A percentile compares a stretch with the other conserved stretches of the same genome.
These are phyloP conservation scores for Talaromyces sp. DNA, from an alignment of 2,329 filamentous ascomycete genomes.

Conservation along the genomic window DNA sequence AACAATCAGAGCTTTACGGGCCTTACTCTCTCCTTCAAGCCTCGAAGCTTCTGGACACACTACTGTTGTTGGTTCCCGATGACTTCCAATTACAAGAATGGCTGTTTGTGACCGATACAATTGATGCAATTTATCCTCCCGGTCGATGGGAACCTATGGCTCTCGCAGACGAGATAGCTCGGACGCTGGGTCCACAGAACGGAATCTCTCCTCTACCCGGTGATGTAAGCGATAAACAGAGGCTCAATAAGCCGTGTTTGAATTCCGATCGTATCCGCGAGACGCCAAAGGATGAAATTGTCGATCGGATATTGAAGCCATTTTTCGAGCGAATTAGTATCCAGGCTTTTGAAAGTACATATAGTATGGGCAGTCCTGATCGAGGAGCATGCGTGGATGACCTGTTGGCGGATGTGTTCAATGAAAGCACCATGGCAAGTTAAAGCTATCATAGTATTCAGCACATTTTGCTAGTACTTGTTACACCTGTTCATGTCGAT, in stretches of 20 bases:
- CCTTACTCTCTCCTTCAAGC: constrained; percentile 78
- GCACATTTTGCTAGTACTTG: not conserved
- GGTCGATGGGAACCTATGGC: constrained; percentile 66
- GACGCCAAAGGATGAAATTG: constrained; percentile 58
- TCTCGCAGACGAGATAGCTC: constrained; percentile 78
- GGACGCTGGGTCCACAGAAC: constrained; percentile 61
- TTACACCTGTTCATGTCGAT: not conserved
- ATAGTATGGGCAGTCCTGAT: constrained; percentile 73
- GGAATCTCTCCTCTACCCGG: constrained; percentile 25
- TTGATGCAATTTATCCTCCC: constrained; percentile 88
- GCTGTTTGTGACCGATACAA: constrained; percentile 95
- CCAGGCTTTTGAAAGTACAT: constrained; percentile 86
- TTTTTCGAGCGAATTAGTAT: constrained; percentile 94
- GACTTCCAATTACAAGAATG: constrained; percentile 98
- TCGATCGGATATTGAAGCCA: constrained; percentile 74
- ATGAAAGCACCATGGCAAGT: constrained; percentile 61
- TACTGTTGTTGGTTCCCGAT: constrained; percentile 83
- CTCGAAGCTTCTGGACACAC: constrained; percentile 84
- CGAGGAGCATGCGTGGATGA: constrained; percentile 59
- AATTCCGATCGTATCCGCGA: constrained; percentile 50
- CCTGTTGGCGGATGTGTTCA: constrained; percentile 72
- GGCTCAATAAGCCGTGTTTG: constrained; percentile 41
- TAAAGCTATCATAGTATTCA: constrained; percentile 19
- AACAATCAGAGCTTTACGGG: constrained; percentile 71
- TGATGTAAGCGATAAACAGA: constrained; percentile 29